Evolutionary conservation across 2,329 filamentous ascomycete genomes (phyloP), one percentile per base, ranked within the genome.

Genomic region (Aspergillus latus): DNA sequence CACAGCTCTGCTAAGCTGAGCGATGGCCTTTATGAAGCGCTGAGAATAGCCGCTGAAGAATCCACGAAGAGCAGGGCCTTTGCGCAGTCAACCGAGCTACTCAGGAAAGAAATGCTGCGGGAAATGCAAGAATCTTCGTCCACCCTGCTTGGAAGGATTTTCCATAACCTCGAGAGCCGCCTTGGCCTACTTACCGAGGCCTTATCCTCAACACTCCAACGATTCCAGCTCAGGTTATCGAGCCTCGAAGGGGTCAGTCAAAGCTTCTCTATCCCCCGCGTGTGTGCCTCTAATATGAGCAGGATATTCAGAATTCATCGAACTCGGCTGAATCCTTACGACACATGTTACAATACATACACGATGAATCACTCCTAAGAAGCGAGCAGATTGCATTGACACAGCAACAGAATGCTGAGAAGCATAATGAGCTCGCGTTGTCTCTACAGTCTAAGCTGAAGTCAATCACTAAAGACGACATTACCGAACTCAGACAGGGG

Each of bases 1-100:
- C 65, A 74, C 30, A 71, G 71, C 32, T 73, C 69, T 7, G 60
- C 66, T 1, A 73, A 72, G 34, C 62, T 78, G 9, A 70, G 68
- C 13, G 54, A 64, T 5, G 72, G 69, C 0, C 65, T 78, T 1
- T 66, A 70, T 7, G 66, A 69, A 49, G 68, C 73, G 7, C 50
- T 77, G 10, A 60, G 58, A 5, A 62, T 68, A 46, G 68, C 73
- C 4, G 65, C 65, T 43, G 52, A 64, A 11, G 68, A 71, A 32
- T 61, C 71, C 40, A 49, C 52, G 4, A 61, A 67, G n/a, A 69
- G 76, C 7, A 62, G 61, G 51, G 61, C 55, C 13, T 78, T 78
- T 56, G 49, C 70, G 16, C 59, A 71, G 28, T 56, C 64, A 8
- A 63, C 71, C 5, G 62, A 71, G 10, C 52, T 50, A 1, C 62